These are phyloP conservation scores for Chaetomiaceae sp. DNA, from an alignment of 2,329 filamentous ascomycete species.

Conservation along the genomic window DNA sequence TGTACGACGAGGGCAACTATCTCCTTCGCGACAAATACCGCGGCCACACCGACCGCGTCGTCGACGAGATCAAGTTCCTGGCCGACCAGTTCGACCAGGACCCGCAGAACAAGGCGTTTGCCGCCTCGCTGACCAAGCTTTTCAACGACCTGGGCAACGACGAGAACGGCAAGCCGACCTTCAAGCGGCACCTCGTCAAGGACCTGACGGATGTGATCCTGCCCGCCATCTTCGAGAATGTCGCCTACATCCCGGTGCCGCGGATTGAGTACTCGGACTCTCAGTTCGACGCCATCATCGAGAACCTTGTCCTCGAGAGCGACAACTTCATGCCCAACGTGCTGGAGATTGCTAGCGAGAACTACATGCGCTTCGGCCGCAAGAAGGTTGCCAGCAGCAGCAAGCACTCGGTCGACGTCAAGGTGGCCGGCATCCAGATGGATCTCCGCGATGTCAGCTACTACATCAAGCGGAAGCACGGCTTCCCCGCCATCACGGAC, in stretches of 20 bases:
- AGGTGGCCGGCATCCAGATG: conserved; percentile 86
- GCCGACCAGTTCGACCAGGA: conserved; percentile 87
- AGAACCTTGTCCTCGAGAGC: conserved; percentile 92
- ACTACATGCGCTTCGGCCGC: conserved; percentile 92
- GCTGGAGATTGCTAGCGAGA: conserved; percentile 82
- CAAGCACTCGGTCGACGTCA: conserved; percentile 76
- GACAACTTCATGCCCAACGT: conserved; percentile 96
- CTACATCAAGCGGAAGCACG: conserved; percentile 91
- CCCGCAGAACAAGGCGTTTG: conserved; percentile 78
- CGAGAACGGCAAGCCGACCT: conserved; percentile 73
- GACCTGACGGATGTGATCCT: conserved; percentile 85
- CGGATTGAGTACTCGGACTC: conserved; percentile 88
- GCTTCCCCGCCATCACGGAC: conserved; percentile 84
- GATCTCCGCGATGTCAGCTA: conserved; percentile 88
- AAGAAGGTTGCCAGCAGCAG: conserved; percentile 79
- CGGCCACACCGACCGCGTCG: conserved; percentile 75
- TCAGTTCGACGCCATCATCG: conserved; percentile 80
- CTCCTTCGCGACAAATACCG: conserved; percentile 87
- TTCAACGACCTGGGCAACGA: conserved; percentile 87
- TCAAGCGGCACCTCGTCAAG: conserved; percentile 91
- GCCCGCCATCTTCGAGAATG: conserved; percentile 74
- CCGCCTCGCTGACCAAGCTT: conserved; percentile 69
- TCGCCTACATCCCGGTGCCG: conserved; percentile 87
- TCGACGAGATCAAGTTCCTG: conserved; percentile 88
- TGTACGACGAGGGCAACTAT: conserved; percentile 82